These are phyloP conservation scores for Magnusiomyces tetraspermus DNA, from an alignment of 1,139 yeast genomes.

Conservation along the genomic window DNA sequence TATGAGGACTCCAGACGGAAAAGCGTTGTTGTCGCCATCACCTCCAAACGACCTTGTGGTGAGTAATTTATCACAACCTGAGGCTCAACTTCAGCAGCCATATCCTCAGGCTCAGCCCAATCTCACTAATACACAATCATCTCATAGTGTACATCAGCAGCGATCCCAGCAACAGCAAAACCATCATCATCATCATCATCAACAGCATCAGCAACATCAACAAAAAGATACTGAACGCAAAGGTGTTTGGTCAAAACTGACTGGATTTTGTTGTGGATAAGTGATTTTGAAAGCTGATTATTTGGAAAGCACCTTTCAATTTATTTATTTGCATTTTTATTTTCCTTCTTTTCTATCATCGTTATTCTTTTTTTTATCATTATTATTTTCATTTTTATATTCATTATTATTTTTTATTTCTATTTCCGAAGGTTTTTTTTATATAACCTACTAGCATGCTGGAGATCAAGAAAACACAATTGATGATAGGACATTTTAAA, in stretches of 20 bases:
- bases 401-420: slow-evolving; percentile 6
- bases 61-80: no score
- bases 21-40: slow-evolving; percentile 10
- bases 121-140: slow-evolving; percentile 17
- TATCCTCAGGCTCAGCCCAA: slow-evolving; percentile 10
- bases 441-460: neutral
- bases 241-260: slow-evolving; percentile 29
- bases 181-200: slow-evolving; percentile 13
- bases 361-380: neutral
- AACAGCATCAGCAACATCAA: slow-evolving; percentile 12
- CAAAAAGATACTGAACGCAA: slow-evolving; percentile 20
- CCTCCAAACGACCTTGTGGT: slow-evolving; percentile 4
- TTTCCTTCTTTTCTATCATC: neutral
- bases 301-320: neutral
- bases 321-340: slow-evolving; percentile 4
- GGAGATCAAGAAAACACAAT: no score
- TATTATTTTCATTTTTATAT: neutral
- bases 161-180: slow-evolving; percentile 14
- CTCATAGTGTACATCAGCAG: no score
- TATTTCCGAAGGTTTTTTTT: slow-evolving; percentile 3
- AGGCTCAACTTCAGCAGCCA: slow-evolving; percentile 5
- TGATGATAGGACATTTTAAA: no score
- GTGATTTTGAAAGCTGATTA: neutral
- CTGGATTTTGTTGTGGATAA: slow-evolving; percentile 30
- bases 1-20: no score